Evolutionary conservation across 345 rosid species (phyloP).

Genomic region (Syzygium aromaticum): DNA sequence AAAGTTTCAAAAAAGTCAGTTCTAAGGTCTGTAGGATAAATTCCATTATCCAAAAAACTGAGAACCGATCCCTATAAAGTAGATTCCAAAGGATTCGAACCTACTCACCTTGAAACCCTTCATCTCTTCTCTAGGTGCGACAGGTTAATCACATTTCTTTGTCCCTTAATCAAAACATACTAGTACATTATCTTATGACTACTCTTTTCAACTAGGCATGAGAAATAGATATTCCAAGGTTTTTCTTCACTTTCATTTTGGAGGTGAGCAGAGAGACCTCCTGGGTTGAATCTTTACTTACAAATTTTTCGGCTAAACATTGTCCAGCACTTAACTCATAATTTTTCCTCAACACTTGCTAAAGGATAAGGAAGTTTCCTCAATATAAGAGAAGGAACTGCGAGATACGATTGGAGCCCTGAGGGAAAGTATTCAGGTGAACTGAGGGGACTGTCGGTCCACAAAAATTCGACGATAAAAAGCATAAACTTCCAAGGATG

Average conservation of each 20-base stretch:
- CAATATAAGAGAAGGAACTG: neutral
- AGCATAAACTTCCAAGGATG: neutral
- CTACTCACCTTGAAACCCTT: neutral
- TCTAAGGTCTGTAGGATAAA: neutral
- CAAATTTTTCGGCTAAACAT: neutral
- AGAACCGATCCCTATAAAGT: accelerated
- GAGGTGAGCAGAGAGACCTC: neutral
- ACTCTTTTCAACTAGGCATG: neutral
- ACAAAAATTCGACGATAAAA: neutral
- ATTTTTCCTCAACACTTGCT: neutral
- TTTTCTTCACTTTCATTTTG: neutral
- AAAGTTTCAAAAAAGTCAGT: neutral
- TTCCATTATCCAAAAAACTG: neutral
- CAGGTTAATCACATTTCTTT: neutral
- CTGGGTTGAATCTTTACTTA: neutral
- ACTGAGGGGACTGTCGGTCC: neutral
- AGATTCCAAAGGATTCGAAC: neutral
- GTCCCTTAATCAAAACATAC: neutral
- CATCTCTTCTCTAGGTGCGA: neutral
- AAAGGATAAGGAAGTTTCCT: neutral
- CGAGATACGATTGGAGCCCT: neutral
- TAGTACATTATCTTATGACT: neutral
- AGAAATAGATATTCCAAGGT: neutral
- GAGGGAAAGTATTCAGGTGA: neutral
- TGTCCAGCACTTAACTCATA: neutral